Base-by-base conservation (phyloP, 2,329 filamentous ascomycete species). In the Cladosporium velox region DNA sequence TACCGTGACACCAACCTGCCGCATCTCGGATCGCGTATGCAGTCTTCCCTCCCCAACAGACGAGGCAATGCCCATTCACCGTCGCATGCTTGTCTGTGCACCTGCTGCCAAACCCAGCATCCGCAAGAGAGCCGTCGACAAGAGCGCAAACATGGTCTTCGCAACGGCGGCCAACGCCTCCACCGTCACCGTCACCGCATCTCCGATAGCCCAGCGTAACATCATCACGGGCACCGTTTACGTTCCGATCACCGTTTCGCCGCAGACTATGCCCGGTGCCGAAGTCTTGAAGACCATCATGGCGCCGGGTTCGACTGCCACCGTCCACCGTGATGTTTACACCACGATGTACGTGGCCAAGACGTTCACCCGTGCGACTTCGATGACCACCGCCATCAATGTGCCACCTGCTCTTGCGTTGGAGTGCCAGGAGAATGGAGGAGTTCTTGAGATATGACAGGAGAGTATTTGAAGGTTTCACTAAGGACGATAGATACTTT, bases 171-270 rank as follows among this genome's bases (percentile, higher is more conserved):
- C 12, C n/a, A 44, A 26, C 32, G 51, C 38, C 35, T 41, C 24
- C 21, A 64, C 61, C 41, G 21, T 47, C 21, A 64, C 61, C 18
- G 38, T 64, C 51, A 55, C 52, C 4, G 61, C 61, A 2, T 21
- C 34, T 15, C 62, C 63, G 7, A 38, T 65, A 4, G 58, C 64
- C 3, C 35, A 58, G 51, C 60, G 64, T 8, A 66, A 64, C 2
- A 59, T 67, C 34, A 57, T 64, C 4, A 54, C 59, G 6, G 62
- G 59, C 3, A 69, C 67, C 1, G 30, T 26, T 26, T 67, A 65
- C 1, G 49, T 60, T 4, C 64, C 63, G 1, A 59, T 70, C 58
- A 70, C 67, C 7, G 24, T 34, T 26, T 67, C 66, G 8, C 69
- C 69, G 2, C 32, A 59, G 12, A 70, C 67, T 4, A 60, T 70